Conservation (phyloP, 768 basidiomycete genomes). For the Chalciporus chontae region DNA sequence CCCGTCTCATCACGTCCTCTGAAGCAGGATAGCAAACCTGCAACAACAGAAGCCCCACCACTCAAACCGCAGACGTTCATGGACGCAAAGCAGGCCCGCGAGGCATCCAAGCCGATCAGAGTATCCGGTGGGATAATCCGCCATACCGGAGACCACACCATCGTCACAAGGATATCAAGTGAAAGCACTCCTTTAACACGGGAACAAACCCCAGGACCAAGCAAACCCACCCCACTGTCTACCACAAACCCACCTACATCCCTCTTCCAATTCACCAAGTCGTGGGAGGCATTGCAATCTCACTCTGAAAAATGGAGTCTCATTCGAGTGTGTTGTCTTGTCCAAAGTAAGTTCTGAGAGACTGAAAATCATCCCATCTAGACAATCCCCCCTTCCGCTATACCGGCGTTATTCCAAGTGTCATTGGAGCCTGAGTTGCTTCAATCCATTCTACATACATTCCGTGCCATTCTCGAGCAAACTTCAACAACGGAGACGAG, state of each 20-base stretch:
- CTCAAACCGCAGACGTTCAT: slow-evolving; percentile 42
- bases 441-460: slow-evolving; percentile 51
- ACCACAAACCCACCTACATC: slow-evolving; percentile 36
- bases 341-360: background rate
- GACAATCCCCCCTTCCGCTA: slow-evolving; percentile 49
- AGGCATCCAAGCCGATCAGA: slow-evolving; percentile 39
- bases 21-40: slow-evolving; percentile 17
- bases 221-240: background rate
- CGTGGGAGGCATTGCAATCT: slow-evolving; percentile 48
- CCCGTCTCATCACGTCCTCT: slow-evolving; percentile 38
- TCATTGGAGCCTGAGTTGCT: slow-evolving; percentile 69
- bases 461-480: slow-evolving; percentile 34
- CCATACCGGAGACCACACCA: slow-evolving; percentile 53
- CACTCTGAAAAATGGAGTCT: slow-evolving; percentile 53
- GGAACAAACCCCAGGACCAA: slow-evolving; percentile 1
- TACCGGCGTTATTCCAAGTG: slow-evolving; percentile 64
- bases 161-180: slow-evolving; percentile 42
- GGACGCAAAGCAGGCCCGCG: slow-evolving; percentile 57
- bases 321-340: slow-evolving; percentile 47
- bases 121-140: slow-evolving; percentile 76
- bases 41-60: slow-evolving; percentile 3
- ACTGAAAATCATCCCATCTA: slow-evolving; percentile 21
- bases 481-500: slow-evolving; percentile 9
- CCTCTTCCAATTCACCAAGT: slow-evolving; percentile 59
- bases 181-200: slow-evolving; percentile 6